Conservation (phyloP, 2,329 filamentous ascomycete species). For the Purpureocillium lavendulum region DNA sequence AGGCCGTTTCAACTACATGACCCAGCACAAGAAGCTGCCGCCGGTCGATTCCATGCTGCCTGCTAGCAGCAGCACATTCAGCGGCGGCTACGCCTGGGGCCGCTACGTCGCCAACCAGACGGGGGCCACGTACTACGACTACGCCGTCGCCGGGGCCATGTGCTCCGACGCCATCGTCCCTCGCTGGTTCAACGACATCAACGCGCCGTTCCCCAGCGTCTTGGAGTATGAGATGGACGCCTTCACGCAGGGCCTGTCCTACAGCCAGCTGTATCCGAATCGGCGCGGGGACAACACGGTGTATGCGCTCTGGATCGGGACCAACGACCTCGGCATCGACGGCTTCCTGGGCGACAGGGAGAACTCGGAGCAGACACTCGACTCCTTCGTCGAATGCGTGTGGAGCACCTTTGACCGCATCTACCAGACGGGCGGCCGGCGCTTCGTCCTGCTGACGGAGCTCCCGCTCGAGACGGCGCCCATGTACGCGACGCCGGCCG, state of each 20-base stretch:
- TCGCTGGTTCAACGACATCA: constrained; percentile 41
- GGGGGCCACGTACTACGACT: constrained; percentile 52
- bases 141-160: constrained; percentile 64
- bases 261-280: constrained; percentile 28
- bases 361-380: constrained; percentile 47
- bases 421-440: constrained; percentile 57
- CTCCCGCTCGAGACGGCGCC: constrained; percentile 61
- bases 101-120: constrained; percentile 56
- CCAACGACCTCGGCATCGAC: constrained; percentile 63
- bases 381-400: constrained; percentile 60
- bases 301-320: constrained; percentile 74
- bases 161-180: constrained; percentile 62
- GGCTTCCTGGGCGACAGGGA: constrained; percentile 62
- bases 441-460: constrained; percentile 65
- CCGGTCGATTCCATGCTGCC: constrained; percentile 47
- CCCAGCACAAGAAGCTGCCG: constrained; percentile 50
- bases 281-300: constrained; percentile 52
- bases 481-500: constrained; percentile 40
- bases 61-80: constrained; percentile 42
- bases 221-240: constrained; percentile 52
- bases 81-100: constrained; percentile 61
- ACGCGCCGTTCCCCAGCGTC: constrained; percentile 52
- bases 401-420: constrained; percentile 54
- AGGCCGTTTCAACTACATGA: constrained; percentile 56
- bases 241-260: constrained; percentile 41